These are phyloP conservation scores for Carpinus fangiana DNA, from an alignment of 306 rosid genomes.

Conservation along the genomic window DNA sequence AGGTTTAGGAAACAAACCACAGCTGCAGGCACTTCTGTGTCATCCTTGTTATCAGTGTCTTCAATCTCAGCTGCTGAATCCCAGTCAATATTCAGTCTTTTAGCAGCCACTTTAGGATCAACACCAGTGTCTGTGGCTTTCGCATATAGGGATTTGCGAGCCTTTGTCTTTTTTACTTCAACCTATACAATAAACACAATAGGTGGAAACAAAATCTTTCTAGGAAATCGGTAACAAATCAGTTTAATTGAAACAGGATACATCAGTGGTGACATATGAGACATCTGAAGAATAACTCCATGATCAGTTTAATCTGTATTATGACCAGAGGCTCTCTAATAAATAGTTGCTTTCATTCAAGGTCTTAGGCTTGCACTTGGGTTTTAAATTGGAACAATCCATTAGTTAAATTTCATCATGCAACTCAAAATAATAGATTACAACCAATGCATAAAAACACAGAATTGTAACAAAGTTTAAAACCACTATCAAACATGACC, in stretches of 20 bases:
- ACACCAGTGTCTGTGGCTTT: slow-evolving; percentile 87
- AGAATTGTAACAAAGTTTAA: not conserved
- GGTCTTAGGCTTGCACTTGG: not conserved
- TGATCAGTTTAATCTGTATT: not conserved
- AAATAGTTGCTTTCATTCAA: not conserved
- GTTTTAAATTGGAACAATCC: not conserved
- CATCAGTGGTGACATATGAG: not conserved
- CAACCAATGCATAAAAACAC: not conserved
- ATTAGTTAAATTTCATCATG: not conserved
- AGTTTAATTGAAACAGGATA: not conserved
- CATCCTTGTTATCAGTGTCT: slow-evolving; percentile 47
- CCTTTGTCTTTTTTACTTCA: slow-evolving; percentile 63
- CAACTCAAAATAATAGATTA: not conserved
- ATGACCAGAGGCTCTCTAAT: not conserved
- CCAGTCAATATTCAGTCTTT: slow-evolving; percentile 80
- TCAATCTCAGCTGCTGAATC: slow-evolving; percentile 93
- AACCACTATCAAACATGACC: not conserved
- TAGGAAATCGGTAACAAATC: slow-evolving; percentile 9
- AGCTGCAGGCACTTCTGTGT: slow-evolving; percentile 72
- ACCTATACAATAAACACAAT: slow-evolving; percentile 39
- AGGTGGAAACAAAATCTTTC: not conserved
- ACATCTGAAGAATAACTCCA: not conserved
- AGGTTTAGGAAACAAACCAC: slow-evolving; percentile 61
- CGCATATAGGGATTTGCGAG: slow-evolving; percentile 85
- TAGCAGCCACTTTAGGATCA: slow-evolving; percentile 78